Conservation (phyloP, 495 filamentous ascomycete genomes). For the Alectoria sarmentosa region DNA sequence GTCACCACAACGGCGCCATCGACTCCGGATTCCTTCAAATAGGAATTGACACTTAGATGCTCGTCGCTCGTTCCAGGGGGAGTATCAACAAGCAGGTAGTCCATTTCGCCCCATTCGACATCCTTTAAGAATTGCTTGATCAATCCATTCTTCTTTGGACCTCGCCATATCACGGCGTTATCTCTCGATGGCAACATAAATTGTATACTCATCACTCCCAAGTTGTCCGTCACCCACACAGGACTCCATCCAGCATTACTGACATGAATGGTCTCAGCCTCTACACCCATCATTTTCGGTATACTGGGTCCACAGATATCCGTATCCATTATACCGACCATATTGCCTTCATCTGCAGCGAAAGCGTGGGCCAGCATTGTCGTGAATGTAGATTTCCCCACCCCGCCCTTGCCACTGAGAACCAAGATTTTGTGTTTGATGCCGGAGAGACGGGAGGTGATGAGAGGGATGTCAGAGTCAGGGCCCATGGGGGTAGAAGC, state of each 20-base stretch:
- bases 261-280: slow-evolving; percentile 84
- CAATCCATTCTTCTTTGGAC: slow-evolving; percentile 95
- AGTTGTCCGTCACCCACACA: slow-evolving; percentile 86
- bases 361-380: slow-evolving; percentile 82
- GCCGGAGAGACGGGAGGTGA: slow-evolving; percentile 70
- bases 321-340: slow-evolving; percentile 91
- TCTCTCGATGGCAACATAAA: slow-evolving; percentile 93
- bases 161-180: slow-evolving; percentile 93
- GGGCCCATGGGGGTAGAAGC: slow-evolving; percentile 91
- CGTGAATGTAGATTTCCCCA: slow-evolving; percentile 91
- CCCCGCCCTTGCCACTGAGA: slow-evolving; percentile 90
- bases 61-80: slow-evolving; percentile 93
- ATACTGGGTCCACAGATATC: slow-evolving; percentile 94
- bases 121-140: slow-evolving; percentile 98
- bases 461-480: slow-evolving; percentile 85
- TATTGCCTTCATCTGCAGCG: slow-evolving; percentile 63
- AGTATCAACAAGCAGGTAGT: slow-evolving; percentile 89
- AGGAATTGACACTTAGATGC: slow-evolving; percentile 84
- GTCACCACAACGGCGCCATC: slow-evolving; percentile 91
- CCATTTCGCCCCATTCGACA: slow-evolving; percentile 93
- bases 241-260: slow-evolving; percentile 80
- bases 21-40: slow-evolving; percentile 79
- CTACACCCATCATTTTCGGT: slow-evolving; percentile 97
- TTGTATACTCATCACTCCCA: slow-evolving; percentile 92
- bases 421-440: slow-evolving; percentile 89